These are phyloP conservation scores for Cutaneotrichosporon sp. DNA, from an alignment of 1,284 basidiomycete genomes.

Conservation along the genomic window DNA sequence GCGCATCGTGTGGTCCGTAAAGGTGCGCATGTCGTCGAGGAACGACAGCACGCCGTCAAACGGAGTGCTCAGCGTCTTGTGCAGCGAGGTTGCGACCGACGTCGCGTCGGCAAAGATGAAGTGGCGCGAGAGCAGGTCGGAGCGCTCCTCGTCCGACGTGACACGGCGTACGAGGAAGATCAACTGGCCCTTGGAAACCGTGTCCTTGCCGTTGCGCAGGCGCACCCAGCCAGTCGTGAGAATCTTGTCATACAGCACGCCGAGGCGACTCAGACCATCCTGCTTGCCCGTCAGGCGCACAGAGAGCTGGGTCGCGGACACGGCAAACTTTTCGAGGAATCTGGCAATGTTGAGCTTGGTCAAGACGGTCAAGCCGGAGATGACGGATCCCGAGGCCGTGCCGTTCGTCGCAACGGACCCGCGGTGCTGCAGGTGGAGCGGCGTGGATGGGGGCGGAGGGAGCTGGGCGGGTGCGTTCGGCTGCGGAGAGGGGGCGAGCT, in stretches of 20 bases:
- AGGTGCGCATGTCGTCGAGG: constrained; percentile 50
- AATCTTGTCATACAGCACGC: constrained; percentile 56
- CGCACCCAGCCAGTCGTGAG: constrained; percentile 55
- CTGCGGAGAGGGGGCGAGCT: background rate
- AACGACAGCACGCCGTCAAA: constrained; percentile 51
- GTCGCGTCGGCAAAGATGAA: constrained; percentile 54
- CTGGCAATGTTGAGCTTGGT: constrained; percentile 37
- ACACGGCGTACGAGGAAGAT: constrained; percentile 55
- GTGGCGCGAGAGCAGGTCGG: constrained; percentile 50
- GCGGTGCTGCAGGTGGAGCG: background rate
- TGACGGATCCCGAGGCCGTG: constrained; percentile 14
- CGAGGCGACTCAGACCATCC: constrained; percentile 47
- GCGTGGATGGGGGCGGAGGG: background rate
- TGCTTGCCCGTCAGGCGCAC: constrained; percentile 44
- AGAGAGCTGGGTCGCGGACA: constrained; percentile 44
- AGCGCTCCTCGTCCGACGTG: constrained; percentile 47
- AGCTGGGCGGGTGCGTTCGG: background rate
- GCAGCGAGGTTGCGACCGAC: constrained; percentile 51
- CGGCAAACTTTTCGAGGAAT: constrained; percentile 51
- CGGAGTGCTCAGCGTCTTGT: constrained; percentile 54
- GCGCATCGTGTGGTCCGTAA: constrained; percentile 46
- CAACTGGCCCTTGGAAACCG: constrained; percentile 55
- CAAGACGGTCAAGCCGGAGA: constrained; percentile 2
- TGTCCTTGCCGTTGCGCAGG: constrained; percentile 42
- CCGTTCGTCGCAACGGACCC: constrained; percentile 13